Evolutionary conservation across 345 rosid species (phyloP), one percentile per base, ranked within the genome.

Genomic region (Mallotus nudiflorus): DNA sequence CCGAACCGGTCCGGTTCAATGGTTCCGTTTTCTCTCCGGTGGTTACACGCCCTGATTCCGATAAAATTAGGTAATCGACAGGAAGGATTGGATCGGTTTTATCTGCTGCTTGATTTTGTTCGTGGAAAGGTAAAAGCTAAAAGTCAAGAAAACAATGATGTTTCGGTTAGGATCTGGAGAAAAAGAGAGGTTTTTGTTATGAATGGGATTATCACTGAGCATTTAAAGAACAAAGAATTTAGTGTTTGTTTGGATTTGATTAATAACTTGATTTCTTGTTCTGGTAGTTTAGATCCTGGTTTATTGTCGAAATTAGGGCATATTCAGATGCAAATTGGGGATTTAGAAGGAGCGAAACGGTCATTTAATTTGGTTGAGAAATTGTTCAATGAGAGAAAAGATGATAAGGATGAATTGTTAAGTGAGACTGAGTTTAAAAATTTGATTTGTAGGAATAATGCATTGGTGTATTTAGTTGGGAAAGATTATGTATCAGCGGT

Each of bases 271-370:
- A 53, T 89, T 3, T 70, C 46, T 15, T 72, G 81, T 13, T 4
- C 7, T 8, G 85, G 77, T 35, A 73, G 61, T 6, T 69, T 78
- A 35, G 97, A 92, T 54, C 88, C 97, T 0, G 81, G 82, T 67
- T 29, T 86, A 76, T 49, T 92, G 12, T 95, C 97, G 24, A 92
- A 91, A 76, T 75, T 95, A 67, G 99, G 99, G 7, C 86, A 82
- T 80, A 81, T 92, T 44, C 98, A 90, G 68, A 82, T 95, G 97
- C 99, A 95, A 65, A 78, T 90, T 50, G 99, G 99, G 74, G 98
- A 95, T 71, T 35, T 92, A 39, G 88, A 85, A 50, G 98, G 96
- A 9, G 97, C 97, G 0, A 92, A 88, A 66, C 27, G 60, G 2
- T 85, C 96, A 0, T 95, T 95, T 48, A 53, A 49, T 53, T 69